Evolutionary conservation across 208 protist species (phyloP).

Genomic region (Sergeia podlipaevii): DNA sequence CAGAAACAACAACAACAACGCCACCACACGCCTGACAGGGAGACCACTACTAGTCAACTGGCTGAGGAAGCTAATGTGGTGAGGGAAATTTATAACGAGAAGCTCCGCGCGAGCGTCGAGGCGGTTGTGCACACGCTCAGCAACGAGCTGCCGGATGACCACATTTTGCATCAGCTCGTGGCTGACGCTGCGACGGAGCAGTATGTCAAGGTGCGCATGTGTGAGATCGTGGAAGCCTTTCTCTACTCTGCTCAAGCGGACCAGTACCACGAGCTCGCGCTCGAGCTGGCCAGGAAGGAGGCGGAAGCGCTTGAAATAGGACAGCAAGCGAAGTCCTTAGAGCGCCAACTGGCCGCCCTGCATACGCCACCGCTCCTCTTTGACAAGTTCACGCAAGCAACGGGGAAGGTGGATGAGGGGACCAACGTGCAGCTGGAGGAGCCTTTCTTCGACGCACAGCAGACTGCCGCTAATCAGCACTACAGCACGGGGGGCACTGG

Average conservation of each 20-base stretch:
- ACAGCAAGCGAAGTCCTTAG: constrained; percentile 29
- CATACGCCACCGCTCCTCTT: neutral
- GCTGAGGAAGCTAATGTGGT: constrained; percentile 27
- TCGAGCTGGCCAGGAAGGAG: constrained; percentile 56
- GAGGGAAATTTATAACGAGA: constrained; percentile 61
- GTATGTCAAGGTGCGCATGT: constrained; percentile 68
- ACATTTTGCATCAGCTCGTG: constrained; percentile 76
- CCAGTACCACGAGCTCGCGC: constrained; percentile 72
- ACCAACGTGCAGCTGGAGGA: neutral
- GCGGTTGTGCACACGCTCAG: constrained; percentile 51
- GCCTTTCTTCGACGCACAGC: neutral
- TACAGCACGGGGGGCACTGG: no score
- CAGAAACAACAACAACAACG: neutral
- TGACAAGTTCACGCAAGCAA: neutral
- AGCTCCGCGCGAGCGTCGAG: constrained; percentile 54
- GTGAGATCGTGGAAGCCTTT: constrained; percentile 78
- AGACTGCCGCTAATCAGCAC: neutral
- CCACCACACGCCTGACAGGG: no score
- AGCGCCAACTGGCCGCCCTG: constrained; percentile 16
- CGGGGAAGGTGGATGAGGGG: neutral
- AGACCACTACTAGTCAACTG: no score
- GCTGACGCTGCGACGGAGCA: constrained; percentile 55
- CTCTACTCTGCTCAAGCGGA: constrained; percentile 68
- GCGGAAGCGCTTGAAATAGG: constrained; percentile 28
- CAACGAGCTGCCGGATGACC: constrained; percentile 59